Evolutionary conservation across 2,329 filamentous ascomycete genomes (phyloP).

Genomic region (Aspergillus sp.): DNA sequence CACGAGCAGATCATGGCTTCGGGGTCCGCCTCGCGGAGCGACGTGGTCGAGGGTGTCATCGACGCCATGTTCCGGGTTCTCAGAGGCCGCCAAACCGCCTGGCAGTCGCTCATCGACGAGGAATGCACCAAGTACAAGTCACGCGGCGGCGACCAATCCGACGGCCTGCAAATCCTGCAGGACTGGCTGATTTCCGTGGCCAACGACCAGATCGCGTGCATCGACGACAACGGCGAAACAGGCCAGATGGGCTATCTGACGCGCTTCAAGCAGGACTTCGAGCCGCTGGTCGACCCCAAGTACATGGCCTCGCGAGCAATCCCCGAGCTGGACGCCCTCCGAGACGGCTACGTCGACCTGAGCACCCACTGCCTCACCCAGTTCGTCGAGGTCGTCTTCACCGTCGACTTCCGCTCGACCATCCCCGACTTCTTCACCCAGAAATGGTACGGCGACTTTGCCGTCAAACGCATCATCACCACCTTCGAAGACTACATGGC

Average conservation of each 20-base stretch:
- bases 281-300: constrained; percentile 66
- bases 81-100: constrained; percentile 69
- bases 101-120: constrained; percentile 80
- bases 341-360: constrained; percentile 89
- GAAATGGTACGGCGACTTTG: constrained; percentile 75
- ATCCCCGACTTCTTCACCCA: constrained; percentile 85
- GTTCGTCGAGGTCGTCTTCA: constrained; percentile 80
- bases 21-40: constrained; percentile 70
- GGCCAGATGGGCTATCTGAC: constrained; percentile 74
- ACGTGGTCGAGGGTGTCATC: constrained; percentile 89
- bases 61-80: constrained; percentile 91
- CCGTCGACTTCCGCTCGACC: constrained; percentile 75
- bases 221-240: constrained; percentile 74
- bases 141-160: constrained; percentile 39
- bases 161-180: constrained; percentile 62
- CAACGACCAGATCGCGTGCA: constrained; percentile 97
- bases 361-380: constrained; percentile 84
- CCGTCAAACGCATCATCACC: constrained; percentile 86
- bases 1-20: constrained; percentile 84
- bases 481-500: constrained; percentile 92
- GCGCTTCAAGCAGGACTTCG: constrained; percentile 75
- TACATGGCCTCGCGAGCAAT: constrained; percentile 66
- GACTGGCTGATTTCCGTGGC: constrained; percentile 96
- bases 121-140: constrained; percentile 67
- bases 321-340: constrained; percentile 62